These are phyloP conservation scores for Aspergillus pseudotamarii DNA, from an alignment of 2,329 filamentous ascomycete genomes.

Conservation along the genomic window DNA sequence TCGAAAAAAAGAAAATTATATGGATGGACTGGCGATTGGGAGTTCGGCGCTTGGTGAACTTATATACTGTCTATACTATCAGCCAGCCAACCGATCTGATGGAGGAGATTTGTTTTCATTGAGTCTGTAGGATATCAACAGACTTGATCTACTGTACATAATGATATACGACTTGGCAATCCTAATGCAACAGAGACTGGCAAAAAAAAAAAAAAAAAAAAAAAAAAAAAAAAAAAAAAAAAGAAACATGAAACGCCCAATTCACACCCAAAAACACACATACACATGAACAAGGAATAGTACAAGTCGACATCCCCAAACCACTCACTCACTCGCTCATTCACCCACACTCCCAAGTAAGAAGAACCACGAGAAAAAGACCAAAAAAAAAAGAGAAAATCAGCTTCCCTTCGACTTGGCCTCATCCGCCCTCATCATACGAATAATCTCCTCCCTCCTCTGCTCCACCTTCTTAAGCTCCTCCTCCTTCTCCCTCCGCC, in stretches of 20 bases:
- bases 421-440: slow-evolving; percentile 45
- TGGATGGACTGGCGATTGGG: slow-evolving; percentile 6
- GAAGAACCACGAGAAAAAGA: no score
- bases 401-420: slow-evolving; percentile 17
- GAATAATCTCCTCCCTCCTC: slow-evolving; percentile 44
- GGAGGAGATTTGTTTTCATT: slow-evolving; percentile 6
- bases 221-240: background rate
- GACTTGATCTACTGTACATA: slow-evolving; percentile 16
- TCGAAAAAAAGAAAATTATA: background rate
- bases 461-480: slow-evolving; percentile 52
- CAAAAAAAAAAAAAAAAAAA: background rate
- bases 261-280: background rate
- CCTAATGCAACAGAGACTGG: slow-evolving; percentile 1
- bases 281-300: background rate
- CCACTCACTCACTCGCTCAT: no score
- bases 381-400: background rate
- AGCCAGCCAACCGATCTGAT: background rate
- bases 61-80: background rate
- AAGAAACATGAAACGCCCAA: background rate
- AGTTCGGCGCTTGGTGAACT: slow-evolving; percentile 9
- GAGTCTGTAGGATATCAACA: background rate
- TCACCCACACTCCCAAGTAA: background rate
- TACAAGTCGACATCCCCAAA: background rate
- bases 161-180: slow-evolving; percentile 11
- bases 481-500: slow-evolving; percentile 67